These are phyloP conservation scores for Ogataea paradorogensis DNA, from an alignment of 805 yeast genomes.

Conservation along the genomic window DNA sequence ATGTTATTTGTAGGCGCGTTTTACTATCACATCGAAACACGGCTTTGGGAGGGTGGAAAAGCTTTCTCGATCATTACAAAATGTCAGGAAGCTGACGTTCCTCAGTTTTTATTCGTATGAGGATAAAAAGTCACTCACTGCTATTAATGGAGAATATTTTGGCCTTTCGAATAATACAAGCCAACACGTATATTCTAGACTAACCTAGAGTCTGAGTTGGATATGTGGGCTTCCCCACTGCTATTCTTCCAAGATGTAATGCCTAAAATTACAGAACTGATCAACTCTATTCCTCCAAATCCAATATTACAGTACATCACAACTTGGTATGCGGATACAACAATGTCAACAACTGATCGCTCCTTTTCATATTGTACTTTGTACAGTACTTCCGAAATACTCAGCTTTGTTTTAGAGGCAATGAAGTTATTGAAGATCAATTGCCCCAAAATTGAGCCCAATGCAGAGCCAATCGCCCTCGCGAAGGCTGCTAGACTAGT, in stretches of 20 bases:
- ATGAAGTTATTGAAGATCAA: conserved; percentile 32
- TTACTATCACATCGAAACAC: no score
- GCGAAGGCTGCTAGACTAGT: conserved; percentile 45
- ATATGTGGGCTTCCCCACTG: background rate
- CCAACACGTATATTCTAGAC: no score
- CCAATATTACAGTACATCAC: conserved; percentile 22
- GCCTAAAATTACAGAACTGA: conserved; percentile 13
- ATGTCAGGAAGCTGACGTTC: no score
- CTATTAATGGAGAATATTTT: no score
- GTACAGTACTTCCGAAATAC: conserved; percentile 4
- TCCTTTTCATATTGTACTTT: conserved; percentile 4
- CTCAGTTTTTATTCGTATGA: no score
- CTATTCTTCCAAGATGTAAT: background rate
- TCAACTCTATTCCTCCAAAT: conserved; percentile 17
- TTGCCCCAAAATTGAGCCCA: conserved; percentile 44
- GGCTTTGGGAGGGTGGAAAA: no score
- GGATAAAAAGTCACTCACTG: no score
- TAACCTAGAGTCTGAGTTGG: no score
- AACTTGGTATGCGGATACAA: conserved; percentile 16
- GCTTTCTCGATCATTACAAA: no score
- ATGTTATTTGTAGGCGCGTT: no score
- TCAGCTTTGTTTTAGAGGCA: conserved; percentile 3
- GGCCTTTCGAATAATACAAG: no score
- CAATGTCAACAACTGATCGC: conserved; percentile 2
- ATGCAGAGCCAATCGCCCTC: conserved; percentile 47